phyloP scores from a whole-genome alignment of 73 alveolate species.

The Tetrahymena borealis region DNA sequence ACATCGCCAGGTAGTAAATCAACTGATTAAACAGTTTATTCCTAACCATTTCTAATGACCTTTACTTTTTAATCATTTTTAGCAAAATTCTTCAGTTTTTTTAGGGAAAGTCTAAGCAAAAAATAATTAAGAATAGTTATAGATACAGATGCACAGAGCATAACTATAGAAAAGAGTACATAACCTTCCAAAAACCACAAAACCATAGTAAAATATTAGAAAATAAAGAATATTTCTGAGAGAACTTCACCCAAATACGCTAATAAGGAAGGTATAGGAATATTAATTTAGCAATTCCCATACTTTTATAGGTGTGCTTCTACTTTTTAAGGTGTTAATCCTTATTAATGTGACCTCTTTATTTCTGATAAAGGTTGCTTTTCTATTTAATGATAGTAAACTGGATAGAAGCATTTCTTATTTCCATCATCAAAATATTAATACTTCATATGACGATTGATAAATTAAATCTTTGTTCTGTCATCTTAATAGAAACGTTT shows the following conservation, averaged over 20 bases:
- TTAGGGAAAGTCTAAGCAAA: background rate
- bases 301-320: background rate
- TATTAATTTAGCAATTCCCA: constrained; percentile 24
- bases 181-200: constrained; percentile 27
- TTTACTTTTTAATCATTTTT: background rate
- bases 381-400: background rate
- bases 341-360: background rate
- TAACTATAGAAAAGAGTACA: background rate
- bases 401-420: background rate
- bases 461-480: background rate
- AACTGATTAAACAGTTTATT: background rate
- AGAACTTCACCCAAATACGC: constrained; percentile 17
- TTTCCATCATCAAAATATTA: background rate
- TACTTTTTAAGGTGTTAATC: background rate
- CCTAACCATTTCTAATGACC: constrained; percentile 1
- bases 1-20: constrained; percentile 43
- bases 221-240: constrained; percentile 15
- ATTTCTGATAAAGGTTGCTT: background rate
- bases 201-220: constrained; percentile 9
- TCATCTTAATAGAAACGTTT: background rate
- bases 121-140: constrained; percentile 10
- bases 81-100: constrained; percentile 28
- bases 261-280: constrained; percentile 26
- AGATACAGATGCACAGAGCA: constrained; percentile 7
- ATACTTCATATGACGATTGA: background rate